phyloP scores from a whole-genome alignment of 2,329 filamentous ascomycete genomes.

The Epichloe hybrida region DNA sequence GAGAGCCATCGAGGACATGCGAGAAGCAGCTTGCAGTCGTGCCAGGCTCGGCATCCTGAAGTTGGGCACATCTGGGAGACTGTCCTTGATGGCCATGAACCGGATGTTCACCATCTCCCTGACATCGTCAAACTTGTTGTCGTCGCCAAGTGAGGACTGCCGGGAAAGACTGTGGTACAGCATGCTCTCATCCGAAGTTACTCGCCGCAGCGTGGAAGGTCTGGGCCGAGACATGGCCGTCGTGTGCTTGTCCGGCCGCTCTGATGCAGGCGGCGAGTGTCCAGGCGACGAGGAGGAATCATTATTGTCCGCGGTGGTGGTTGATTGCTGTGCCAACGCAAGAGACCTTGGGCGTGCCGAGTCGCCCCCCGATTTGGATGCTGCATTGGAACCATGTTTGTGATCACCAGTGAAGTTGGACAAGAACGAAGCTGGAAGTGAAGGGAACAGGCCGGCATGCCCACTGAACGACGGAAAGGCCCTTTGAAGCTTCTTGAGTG shows the following conservation, averaged over 20 bases:
- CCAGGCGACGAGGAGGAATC: not conserved
- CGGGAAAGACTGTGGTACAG: slow-evolving; percentile 63
- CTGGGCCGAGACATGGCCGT: slow-evolving; percentile 5
- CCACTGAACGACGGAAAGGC: slow-evolving; percentile 37
- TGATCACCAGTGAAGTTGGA: slow-evolving; percentile 21
- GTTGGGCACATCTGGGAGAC: slow-evolving; percentile 64
- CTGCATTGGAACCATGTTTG: slow-evolving; percentile 1
- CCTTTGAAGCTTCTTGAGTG: slow-evolving; percentile 42
- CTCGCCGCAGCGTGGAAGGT: slow-evolving; percentile 17
- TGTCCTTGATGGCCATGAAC: slow-evolving; percentile 82
- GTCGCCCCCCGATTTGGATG: not conserved
- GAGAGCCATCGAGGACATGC: slow-evolving; percentile 19
- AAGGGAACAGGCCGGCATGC: slow-evolving; percentile 22
- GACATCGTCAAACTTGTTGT: slow-evolving; percentile 65
- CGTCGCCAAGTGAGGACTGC: slow-evolving; percentile 74
- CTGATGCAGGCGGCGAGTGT: not conserved
- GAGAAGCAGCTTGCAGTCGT: slow-evolving; percentile 28
- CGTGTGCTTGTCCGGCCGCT: not conserved
- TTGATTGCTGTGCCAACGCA: not conserved
- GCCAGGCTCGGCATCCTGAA: slow-evolving; percentile 57
- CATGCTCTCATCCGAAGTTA: slow-evolving; percentile 55
- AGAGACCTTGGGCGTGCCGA: not conserved
- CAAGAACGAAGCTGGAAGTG: slow-evolving; percentile 29
- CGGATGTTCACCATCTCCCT: slow-evolving; percentile 78
- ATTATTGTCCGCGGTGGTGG: not conserved